Base-by-base conservation (phyloP, 108 stramenopile species). In the Nitzschia sp. region DNA sequence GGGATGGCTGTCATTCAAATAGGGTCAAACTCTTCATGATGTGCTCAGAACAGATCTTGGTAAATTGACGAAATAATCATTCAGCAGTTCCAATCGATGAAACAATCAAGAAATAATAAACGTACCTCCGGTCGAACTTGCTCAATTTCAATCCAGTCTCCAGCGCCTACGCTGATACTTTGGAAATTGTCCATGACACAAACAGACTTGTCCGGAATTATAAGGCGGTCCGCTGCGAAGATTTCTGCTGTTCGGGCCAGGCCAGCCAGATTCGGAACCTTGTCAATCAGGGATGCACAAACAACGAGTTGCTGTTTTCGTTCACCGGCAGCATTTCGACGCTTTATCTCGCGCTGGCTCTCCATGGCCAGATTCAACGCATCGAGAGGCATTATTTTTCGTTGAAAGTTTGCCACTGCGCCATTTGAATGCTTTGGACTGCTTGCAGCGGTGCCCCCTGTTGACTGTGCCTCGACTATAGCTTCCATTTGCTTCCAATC, bases 311-410 rank as follows among this genome's bases (percentile, higher is more conserved):
- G 45, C 71, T 95, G 94, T 34, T 89, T 89, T 63, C 64, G 80
- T 26, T 79, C 67, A 11, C 94, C 92, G 23, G 85, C 84, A n/a
- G 86, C 89, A 54, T 91, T 96, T 41, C 74, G 77, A 6, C 82
- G 56, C 31, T 69, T 74, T 35, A 78, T 63, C 50, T 89, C 77
- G 23, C 71, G 59, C 28, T 72, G 45, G 21, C 80, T 75, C 55
- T 83, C 78, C 26, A 90, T 63, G 19, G 78, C 78, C 21, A 96
- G 65, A 73, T 93, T 88, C 38, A 96, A 66, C 23, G 87, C 71
- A 80, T 96, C 92, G 5, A 96, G 63, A 1, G 94, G 94, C 30
- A 93, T 68, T 22, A 96, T 96, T 67, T 96, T 96, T n/a, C 94
- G 69, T 69, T 96, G 94, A 38, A 96, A 87, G 71, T 84, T 89